Evolutionary conservation across 495 filamentous ascomycete species (phyloP).

Genomic region (Elaphomyces granulatus): DNA sequence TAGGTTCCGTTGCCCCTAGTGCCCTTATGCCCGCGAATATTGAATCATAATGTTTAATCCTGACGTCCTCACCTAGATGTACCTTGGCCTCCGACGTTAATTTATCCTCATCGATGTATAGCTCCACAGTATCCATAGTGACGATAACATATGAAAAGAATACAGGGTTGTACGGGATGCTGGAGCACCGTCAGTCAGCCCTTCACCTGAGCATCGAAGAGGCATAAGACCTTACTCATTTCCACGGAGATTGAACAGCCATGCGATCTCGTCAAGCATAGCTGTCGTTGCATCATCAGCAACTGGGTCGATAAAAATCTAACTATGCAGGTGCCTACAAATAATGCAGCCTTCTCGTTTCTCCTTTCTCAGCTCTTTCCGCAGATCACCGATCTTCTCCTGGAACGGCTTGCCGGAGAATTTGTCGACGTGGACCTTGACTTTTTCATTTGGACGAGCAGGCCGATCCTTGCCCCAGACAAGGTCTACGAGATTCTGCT

Average conservation of each 20-base stretch:
- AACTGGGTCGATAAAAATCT: neutral
- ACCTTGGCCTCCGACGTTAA: slow-evolving; percentile 50
- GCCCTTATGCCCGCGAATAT: slow-evolving; percentile 67
- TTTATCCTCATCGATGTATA: slow-evolving; percentile 77
- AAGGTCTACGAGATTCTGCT: slow-evolving; percentile 71
- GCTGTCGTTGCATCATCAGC: slow-evolving; percentile 19
- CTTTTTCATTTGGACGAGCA: slow-evolving; percentile 55
- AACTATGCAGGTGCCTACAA: slow-evolving; percentile 34
- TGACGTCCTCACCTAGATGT: slow-evolving; percentile 60
- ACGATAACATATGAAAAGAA: slow-evolving; percentile 96
- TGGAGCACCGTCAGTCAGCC: slow-evolving; percentile 17
- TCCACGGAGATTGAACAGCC: slow-evolving; percentile 93
- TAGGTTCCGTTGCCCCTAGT: slow-evolving; percentile 25
- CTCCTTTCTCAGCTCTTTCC: slow-evolving; percentile 85
- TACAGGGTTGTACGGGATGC: slow-evolving; percentile 95
- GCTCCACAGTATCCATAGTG: slow-evolving; percentile 62
- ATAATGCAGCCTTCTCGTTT: slow-evolving; percentile 79
- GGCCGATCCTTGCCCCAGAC: slow-evolving; percentile 73
- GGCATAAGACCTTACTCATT: slow-evolving; percentile 53
- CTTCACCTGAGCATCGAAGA: neutral
- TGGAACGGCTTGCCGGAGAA: slow-evolving; percentile 73
- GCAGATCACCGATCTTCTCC: slow-evolving; percentile 72
- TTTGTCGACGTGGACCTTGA: slow-evolving; percentile 53
- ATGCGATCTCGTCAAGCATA: slow-evolving; percentile 95
- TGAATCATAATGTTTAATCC: slow-evolving; percentile 67